Percentiles rank a stretch among this genome's conserved stretches.
phyloP scores from a whole-genome alignment of 2,329 filamentous ascomycete genomes.

The Biscogniauxia marginata region DNA sequence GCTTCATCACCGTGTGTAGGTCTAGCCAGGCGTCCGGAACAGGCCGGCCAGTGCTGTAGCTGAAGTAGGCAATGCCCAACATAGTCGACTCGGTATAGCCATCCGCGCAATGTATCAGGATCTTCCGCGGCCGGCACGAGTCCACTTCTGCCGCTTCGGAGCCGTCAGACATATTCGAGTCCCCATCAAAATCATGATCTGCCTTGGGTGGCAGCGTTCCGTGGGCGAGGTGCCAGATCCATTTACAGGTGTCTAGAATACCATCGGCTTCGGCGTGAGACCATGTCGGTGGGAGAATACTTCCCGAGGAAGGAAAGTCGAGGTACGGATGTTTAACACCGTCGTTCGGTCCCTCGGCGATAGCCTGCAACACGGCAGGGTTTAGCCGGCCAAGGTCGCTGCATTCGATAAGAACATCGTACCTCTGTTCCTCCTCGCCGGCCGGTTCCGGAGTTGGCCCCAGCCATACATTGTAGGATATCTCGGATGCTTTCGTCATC shows the following conservation, averaged over 20 bases:
- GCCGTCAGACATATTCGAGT: constrained; percentile 41
- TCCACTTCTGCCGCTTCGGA: constrained; percentile 32
- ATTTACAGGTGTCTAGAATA: constrained; percentile 82
- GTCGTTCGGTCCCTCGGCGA: constrained; percentile 56
- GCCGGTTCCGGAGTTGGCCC: constrained; percentile 78
- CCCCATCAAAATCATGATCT: constrained; percentile 38
- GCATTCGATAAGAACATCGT: constrained; percentile 85
- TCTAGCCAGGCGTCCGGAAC: constrained; percentile 84
- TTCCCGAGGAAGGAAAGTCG: constrained; percentile 93
- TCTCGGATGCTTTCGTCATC: constrained; percentile 89
- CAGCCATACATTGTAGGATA: constrained; percentile 85
- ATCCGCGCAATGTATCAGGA: constrained; percentile 91
- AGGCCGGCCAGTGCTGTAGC: constrained; percentile 81
- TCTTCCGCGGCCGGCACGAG: constrained; percentile 54
- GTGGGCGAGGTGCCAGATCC: constrained; percentile 83
- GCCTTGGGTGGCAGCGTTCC: constrained; percentile 46
- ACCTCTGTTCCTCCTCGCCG: constrained; percentile 58
- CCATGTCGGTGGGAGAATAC: constrained; percentile 80
- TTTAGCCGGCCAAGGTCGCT: constrained; percentile 81
- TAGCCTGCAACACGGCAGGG: constrained; percentile 59
- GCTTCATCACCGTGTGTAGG: constrained; percentile 74
- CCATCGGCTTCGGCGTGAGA: constrained; percentile 80
- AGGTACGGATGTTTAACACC: constrained; percentile 45
- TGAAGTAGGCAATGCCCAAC: constrained; percentile 86
- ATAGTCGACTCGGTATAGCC: constrained; percentile 95